Evolutionary conservation across 2,329 filamentous ascomycete genomes (phyloP).

Genomic region (Hymenoscyphus repandus): DNA sequence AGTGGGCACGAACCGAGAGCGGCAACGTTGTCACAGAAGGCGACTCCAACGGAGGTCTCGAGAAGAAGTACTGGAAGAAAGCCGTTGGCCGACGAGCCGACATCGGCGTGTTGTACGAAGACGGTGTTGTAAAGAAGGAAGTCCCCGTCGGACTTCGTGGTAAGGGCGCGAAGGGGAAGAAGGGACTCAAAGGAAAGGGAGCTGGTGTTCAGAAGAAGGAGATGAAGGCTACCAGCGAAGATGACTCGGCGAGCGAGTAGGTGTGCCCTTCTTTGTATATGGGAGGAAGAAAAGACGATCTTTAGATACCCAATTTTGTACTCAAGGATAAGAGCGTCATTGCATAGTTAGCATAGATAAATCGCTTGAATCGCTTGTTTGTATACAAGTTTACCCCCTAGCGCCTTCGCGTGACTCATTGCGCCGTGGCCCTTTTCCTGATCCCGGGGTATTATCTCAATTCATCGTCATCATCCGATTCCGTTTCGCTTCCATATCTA

Average conservation of each 20-base stretch:
- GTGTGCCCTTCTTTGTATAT: constrained; percentile 8
- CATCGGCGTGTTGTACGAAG: constrained; percentile 39
- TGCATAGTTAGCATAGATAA: constrained; percentile 6
- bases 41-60: constrained; percentile 26
- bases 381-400: background rate
- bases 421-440: background rate
- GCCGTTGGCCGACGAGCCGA: constrained; percentile 38
- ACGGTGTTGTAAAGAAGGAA: constrained; percentile 39
- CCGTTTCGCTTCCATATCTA: constrained; percentile 5
- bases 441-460: constrained; percentile 10
- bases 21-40: constrained; percentile 34
- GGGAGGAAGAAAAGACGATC: background rate
- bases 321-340: constrained; percentile 1
- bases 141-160: constrained; percentile 37
- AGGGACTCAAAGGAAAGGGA: constrained; percentile 35
- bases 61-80: constrained; percentile 37
- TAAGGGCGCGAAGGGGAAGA: constrained; percentile 36
- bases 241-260: constrained; percentile 25
- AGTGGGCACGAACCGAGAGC: constrained; percentile 35
- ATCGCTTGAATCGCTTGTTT: background rate
- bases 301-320: constrained; percentile 6
- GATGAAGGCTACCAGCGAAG: constrained; percentile 27
- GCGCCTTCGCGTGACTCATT: background rate
- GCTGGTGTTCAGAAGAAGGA: constrained; percentile 23
- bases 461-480: constrained; percentile 19